Evolutionary conservation across 805 yeast genomes (phyloP).

Genomic region (Starmerella gropengiesseri): DNA sequence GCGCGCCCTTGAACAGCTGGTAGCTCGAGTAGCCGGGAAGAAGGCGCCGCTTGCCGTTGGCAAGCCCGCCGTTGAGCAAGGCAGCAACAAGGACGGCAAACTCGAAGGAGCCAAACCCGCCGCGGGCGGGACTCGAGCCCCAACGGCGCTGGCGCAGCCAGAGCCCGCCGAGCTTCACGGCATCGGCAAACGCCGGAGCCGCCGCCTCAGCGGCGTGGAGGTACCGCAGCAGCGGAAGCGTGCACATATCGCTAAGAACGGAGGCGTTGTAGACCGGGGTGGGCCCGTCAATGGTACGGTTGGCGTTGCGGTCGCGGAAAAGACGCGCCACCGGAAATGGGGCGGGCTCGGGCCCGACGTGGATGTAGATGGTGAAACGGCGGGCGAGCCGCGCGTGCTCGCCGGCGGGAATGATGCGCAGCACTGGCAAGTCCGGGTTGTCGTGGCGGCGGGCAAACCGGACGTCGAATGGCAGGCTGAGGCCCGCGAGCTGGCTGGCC

Average conservation of each 20-base stretch:
- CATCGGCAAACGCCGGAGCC: slow-evolving; percentile 67
- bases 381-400: slow-evolving; percentile 17
- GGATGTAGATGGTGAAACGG: slow-evolving; percentile 59
- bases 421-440: slow-evolving; percentile 64
- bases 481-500: slow-evolving; percentile 31
- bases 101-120: slow-evolving; percentile 89
- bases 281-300: slow-evolving; percentile 42
- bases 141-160: slow-evolving; percentile 89
- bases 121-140: slow-evolving; percentile 41
- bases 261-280: slow-evolving; percentile 85
- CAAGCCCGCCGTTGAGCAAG: slow-evolving; percentile 64
- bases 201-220: slow-evolving; percentile 52
- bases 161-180: slow-evolving; percentile 71
- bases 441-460: slow-evolving; percentile 65
- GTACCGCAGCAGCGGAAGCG: slow-evolving; percentile 60
- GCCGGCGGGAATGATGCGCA: slow-evolving; percentile 37
- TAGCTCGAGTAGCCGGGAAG: slow-evolving; percentile 84
- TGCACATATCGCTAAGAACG: slow-evolving; percentile 55
- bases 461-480: slow-evolving; percentile 39
- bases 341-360: slow-evolving; percentile 62
- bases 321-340: slow-evolving; percentile 63
- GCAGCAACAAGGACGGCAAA: slow-evolving; percentile 73
- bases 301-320: slow-evolving; percentile 68
- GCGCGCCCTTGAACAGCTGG: slow-evolving; percentile 82
- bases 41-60: slow-evolving; percentile 61